These are phyloP conservation scores for Drechslera avenae DNA, from an alignment of 2,329 filamentous ascomycete species.

Conservation along the genomic window DNA sequence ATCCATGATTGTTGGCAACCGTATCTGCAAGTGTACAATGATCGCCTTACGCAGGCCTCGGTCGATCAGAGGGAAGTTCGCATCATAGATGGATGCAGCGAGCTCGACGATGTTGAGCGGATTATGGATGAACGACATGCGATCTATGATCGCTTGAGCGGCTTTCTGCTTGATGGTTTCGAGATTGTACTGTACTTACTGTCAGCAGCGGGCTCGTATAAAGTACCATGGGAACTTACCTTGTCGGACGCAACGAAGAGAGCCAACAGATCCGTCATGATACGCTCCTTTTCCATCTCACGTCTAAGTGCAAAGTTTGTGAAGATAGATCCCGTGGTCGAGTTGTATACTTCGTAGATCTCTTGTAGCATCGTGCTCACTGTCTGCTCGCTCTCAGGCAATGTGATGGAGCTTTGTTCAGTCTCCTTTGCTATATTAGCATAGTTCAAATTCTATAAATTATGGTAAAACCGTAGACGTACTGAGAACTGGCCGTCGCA, in stretches of 20 bases:
- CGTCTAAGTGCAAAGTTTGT: constrained; percentile 21
- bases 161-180: constrained; percentile 21
- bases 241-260: constrained; percentile 33
- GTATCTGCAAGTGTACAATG: constrained; percentile 13
- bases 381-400: constrained; percentile 22
- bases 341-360: constrained; percentile 26
- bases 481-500: constrained; percentile 24
- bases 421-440: constrained; percentile 21
- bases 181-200: constrained; percentile 24
- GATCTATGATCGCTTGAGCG: constrained; percentile 24
- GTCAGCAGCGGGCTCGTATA: background rate
- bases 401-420: constrained; percentile 6
- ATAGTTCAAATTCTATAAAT: background rate
- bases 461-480: background rate
- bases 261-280: constrained; percentile 16
- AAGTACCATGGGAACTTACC: constrained; percentile 4
- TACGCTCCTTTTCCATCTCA: constrained; percentile 19
- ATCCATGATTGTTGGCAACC: constrained; percentile 16
- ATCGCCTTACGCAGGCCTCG: constrained; percentile 22
- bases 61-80: constrained; percentile 16
- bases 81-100: constrained; percentile 14
- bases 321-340: constrained; percentile 25
- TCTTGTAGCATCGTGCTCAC: constrained; percentile 22
- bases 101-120: constrained; percentile 20
- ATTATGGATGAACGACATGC: constrained; percentile 24